Conservation (phyloP, 2,329 filamentous ascomycete genomes). For the Didymellaceae sp. region DNA sequence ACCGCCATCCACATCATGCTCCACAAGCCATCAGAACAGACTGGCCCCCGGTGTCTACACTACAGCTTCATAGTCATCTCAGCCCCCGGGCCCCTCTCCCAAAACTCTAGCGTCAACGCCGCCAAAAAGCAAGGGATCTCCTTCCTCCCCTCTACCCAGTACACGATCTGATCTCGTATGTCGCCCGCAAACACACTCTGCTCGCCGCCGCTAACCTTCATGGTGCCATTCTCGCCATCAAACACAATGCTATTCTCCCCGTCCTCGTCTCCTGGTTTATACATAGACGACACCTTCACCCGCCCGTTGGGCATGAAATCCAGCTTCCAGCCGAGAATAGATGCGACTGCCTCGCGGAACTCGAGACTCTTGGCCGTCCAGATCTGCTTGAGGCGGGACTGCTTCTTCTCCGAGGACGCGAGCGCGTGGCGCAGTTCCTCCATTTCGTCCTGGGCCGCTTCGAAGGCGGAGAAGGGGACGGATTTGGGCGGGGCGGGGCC, state of each 20-base stretch:
- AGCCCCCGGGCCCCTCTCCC: constrained; percentile 64
- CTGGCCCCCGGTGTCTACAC: too few relatives aligned
- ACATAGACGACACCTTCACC: constrained; percentile 87
- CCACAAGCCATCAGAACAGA: too few relatives aligned
- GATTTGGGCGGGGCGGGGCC: constrained; percentile 49
- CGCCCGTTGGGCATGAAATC: constrained; percentile 98
- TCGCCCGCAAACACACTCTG: constrained; percentile 83
- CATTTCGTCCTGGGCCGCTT: constrained; percentile 77
- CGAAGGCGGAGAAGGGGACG: constrained; percentile 78
- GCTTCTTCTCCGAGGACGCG: constrained; percentile 78
- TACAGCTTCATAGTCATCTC: constrained; percentile 33
- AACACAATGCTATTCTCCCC: constrained; percentile 71
- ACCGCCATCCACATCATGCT: too few relatives aligned
- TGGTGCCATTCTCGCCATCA: constrained; percentile 91
- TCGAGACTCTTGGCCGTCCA: constrained; percentile 90
- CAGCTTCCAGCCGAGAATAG: constrained; percentile 89
- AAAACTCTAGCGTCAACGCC: constrained; percentile 91
- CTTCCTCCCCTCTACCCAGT: constrained; percentile 93
- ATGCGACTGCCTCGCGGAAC: constrained; percentile 94
- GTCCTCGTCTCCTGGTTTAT: constrained; percentile 73
- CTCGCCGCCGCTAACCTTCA: constrained; percentile 95
- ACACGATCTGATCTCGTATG: constrained; percentile 86
- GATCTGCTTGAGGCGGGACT: constrained; percentile 86
- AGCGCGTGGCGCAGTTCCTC: constrained; percentile 59
- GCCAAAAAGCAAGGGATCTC: constrained; percentile 94